Conservation (phyloP, 257 asterid genomes). For the Capsicum chinense region DNA sequence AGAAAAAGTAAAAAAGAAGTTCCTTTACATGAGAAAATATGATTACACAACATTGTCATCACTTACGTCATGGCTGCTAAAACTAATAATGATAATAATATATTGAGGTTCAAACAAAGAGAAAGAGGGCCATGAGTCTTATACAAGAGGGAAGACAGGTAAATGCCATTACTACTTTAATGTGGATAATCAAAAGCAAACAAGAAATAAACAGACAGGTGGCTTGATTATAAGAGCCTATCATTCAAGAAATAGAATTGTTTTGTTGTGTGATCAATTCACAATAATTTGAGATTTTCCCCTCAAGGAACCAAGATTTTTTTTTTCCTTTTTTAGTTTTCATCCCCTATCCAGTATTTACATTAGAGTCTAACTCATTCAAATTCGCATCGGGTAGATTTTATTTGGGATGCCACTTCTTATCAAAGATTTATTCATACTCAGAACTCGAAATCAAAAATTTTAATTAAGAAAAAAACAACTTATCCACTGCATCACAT, state of each 20-base stretch:
- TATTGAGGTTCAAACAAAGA: slow-evolving; percentile 8
- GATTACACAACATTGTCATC: neutral
- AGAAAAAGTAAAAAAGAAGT: slow-evolving; percentile 25
- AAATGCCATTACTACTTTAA: neutral
- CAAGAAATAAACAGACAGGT: slow-evolving; percentile 6
- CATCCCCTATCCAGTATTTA: too few species aligned
- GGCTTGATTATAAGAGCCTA: neutral
- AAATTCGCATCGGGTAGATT: too few species aligned
- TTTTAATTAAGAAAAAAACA: too few species aligned
- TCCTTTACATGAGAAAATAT: neutral
- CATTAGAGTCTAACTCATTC: too few species aligned
- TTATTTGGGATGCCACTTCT: too few species aligned
- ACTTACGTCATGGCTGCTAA: slow-evolving; percentile 9
- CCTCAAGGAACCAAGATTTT: neutral
- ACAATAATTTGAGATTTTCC: neutral
- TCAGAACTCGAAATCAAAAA: too few species aligned
- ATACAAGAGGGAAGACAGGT: neutral
- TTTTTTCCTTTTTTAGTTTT: too few species aligned
- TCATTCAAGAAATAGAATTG: neutral
- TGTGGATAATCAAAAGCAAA: neutral
- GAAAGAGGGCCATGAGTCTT: neutral
- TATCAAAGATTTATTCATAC: too few species aligned
- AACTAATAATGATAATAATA: neutral
- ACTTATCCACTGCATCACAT: too few species aligned
- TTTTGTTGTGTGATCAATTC: neutral